Conservation (phyloP, 2,329 filamentous ascomycete species). For the Aspergillus sp. region DNA sequence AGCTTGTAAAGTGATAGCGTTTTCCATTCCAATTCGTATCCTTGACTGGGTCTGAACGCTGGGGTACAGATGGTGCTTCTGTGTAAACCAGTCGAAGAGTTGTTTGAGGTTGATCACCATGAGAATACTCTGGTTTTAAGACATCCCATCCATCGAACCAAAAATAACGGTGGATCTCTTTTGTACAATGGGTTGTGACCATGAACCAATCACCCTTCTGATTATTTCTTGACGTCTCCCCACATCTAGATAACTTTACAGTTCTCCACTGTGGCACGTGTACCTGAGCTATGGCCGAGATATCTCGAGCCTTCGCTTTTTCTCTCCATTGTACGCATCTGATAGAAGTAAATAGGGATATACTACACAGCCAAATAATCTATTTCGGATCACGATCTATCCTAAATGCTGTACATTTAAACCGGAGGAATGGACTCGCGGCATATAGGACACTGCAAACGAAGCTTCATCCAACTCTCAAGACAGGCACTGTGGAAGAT, state of each 20-base stretch:
- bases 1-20: background rate
- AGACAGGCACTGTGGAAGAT: constrained; percentile 91
- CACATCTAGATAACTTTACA: too few species aligned
- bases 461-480: constrained; percentile 93
- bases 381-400: constrained; percentile 1
- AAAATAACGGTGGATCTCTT: background rate
- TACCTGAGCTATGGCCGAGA: too few species aligned
- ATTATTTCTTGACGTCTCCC: too few species aligned
- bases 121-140: background rate
- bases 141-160: background rate
- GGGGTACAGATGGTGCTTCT: background rate
- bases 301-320: too few species aligned
- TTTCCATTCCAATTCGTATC: background rate
- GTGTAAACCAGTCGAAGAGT: background rate
- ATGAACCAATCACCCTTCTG: too few species aligned
- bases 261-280: too few species aligned
- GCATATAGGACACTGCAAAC: constrained; percentile 93
- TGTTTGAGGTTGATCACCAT: background rate
- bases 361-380: background rate
- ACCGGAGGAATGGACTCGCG: constrained; percentile 83
- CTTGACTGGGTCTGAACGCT: too few species aligned
- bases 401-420: constrained; percentile 42
- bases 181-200: too few species aligned
- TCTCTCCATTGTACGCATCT: too few species aligned
- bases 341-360: too few species aligned